phyloP scores from a whole-genome alignment of 129 eudicot species.

The Flaveria sonorensis region DNA sequence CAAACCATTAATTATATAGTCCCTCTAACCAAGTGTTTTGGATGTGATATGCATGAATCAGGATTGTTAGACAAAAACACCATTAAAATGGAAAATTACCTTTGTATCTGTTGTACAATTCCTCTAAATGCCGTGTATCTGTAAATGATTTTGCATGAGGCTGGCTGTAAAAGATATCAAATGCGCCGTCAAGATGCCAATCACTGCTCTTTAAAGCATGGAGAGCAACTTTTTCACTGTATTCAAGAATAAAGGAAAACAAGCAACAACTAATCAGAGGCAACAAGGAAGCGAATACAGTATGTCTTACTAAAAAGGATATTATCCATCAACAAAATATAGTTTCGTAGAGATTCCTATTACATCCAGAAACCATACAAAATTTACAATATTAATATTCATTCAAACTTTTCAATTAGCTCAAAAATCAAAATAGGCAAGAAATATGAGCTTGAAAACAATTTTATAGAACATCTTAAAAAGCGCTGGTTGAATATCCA shows the following conservation, averaged over 20 bases:
- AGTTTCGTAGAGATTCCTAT: not conserved
- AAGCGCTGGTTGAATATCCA: not conserved
- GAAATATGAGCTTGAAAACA: not conserved
- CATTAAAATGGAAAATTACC: conserved; percentile 35
- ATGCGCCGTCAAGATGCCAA: conserved; percentile 94
- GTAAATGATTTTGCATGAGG: conserved; percentile 68
- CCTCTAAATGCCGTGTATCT: conserved; percentile 78
- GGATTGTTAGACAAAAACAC: not conserved
- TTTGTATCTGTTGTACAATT: conserved; percentile 88
- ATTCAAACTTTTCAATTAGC: conserved; percentile 12
- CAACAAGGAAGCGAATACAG: not conserved
- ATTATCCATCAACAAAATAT: no score
- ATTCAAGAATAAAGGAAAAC: conserved; percentile 7
- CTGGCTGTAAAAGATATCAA: conserved; percentile 91
- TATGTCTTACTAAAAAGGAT: no score
- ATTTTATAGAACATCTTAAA: conserved; percentile 11
- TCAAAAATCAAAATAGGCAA: not conserved
- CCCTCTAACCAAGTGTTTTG: not conserved
- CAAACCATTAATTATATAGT: not conserved
- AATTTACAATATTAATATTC: not conserved
- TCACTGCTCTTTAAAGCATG: conserved; percentile 81
- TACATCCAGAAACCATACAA: not conserved
- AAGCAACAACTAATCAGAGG: not conserved
- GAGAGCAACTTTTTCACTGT: conserved; percentile 82
- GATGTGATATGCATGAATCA: not conserved